Evolutionary conservation across 768 basidiomycete species (phyloP), one percentile per base, ranked within the genome.

Genomic region (Leccinum subgranulosum): DNA sequence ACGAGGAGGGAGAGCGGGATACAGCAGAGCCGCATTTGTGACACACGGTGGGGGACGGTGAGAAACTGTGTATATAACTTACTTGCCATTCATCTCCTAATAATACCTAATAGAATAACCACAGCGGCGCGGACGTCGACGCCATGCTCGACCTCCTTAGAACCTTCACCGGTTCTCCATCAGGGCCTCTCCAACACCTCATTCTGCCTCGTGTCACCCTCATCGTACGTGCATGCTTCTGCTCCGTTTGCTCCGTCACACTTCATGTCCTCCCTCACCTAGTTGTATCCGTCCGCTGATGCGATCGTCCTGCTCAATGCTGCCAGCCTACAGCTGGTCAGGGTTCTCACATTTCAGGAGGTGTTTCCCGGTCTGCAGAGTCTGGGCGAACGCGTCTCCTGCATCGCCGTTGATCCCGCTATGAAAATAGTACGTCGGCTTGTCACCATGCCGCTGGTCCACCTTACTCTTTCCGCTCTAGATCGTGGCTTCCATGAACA

Each of bases 261-360:
- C 54, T 12, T 25, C n/a, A 62, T 46, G 61, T 41, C 10, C 21
- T 9, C 3, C 43, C 31, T 15, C 23, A 43, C 51, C 28, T 63
- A 93, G 90, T 71, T 91, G 8, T 90, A 92, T 68, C 77, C 87
- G 6, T 88, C 87, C 17, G 84, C 83, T 36, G 84, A 90, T 67
- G 78, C 84, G 3, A 70, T 92, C 60, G 77, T 91, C 55, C 75
- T 92, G 46, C 81, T 90, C 64, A 77, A 92, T 77, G 87, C 90
- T n/a, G 79, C 75, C 55, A 79, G 76, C 15, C 82, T 92, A 33
- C 70, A 76, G 17, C 78, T 93, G 48, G 70, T 86, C 56, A 85
- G 87, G 58, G 82, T 88, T 48, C 82, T 94, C 23, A 83, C 86
- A 31, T 90, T 93, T 65, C 87, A 83, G 77, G 90, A 93, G 68